phyloP scores from a whole-genome alignment of 495 filamentous ascomycete genomes.

The Pyrenula massariospora region DNA sequence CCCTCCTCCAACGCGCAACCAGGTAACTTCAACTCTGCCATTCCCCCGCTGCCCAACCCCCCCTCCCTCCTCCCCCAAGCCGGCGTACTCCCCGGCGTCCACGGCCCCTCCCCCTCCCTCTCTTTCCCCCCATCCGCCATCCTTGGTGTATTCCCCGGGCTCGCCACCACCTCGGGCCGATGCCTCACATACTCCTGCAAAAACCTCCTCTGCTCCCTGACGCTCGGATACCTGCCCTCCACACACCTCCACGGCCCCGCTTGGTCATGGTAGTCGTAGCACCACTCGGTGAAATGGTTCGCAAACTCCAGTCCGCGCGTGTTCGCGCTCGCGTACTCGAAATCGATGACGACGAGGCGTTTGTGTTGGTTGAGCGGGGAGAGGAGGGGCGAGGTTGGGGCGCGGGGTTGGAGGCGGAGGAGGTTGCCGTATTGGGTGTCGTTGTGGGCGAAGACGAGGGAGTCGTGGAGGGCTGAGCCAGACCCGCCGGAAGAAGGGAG shows the following conservation, averaged over 20 bases:
- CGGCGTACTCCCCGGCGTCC: constrained; percentile 17
- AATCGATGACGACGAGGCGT: constrained; percentile 93
- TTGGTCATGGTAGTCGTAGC: constrained; percentile 86
- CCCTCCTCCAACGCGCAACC: neutral
- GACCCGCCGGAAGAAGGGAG: too few relatives aligned
- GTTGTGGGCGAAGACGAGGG: constrained; percentile 91
- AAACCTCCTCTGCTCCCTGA: constrained; percentile 73
- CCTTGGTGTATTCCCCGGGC: constrained; percentile 17
- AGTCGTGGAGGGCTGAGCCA: constrained; percentile 48
- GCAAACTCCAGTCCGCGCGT: constrained; percentile 82
- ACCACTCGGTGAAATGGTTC: constrained; percentile 98
- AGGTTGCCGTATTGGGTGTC: constrained; percentile 99
- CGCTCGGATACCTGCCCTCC: constrained; percentile 58
- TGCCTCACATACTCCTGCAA: constrained; percentile 80
- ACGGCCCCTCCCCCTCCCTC: constrained; percentile 16
- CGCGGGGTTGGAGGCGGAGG: constrained; percentile 65
- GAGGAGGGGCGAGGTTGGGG: constrained; percentile 75
- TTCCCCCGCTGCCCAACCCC: constrained; percentile 5
- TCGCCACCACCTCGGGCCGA: constrained; percentile 42
- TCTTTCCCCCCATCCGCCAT: constrained; percentile 2
- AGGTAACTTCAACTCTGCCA: constrained; percentile 21
- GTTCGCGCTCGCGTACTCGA: constrained; percentile 94
- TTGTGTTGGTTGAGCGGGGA: constrained; percentile 86
- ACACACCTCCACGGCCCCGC: constrained; percentile 52
- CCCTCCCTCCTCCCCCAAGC: neutral